Evolutionary conservation across 306 rosid genomes (phyloP), one percentile per base, ranked within the genome.

Genomic region (Glycine soja): DNA sequence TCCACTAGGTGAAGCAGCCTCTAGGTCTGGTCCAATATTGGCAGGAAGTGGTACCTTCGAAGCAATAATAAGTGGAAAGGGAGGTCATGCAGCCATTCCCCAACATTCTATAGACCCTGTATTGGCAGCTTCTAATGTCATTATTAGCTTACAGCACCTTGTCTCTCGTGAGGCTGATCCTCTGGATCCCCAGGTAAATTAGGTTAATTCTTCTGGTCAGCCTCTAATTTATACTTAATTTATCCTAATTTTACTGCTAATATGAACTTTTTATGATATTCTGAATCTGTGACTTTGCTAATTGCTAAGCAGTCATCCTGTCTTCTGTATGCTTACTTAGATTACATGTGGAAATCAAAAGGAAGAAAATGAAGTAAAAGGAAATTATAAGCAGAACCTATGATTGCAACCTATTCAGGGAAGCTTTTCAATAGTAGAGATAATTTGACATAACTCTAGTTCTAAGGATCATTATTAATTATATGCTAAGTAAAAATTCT

Each of bases 131-230:
- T 92, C 98, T 34, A 88, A 89, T 65, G 98, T 92, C 75, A 86
- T 92, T 82, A 86, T 90, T 56, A 92, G 93, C 92, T 87, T 95
- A 79, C 97, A 95, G 56, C 90, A 91, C 73, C 90, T 92, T 61
- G 92, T 95, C 79, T 92, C 97, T 40, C 97, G 97, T 0, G 98
- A 95, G 88, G 97, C 97, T 5, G 91, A 95, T 88, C 98, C 97
- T 71, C 81, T 91, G 8, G 97, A 95, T 61, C 85, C 97, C 13
- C 92, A 90, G 94, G 97, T 82, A 50, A 3, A 16, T 73, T 72
- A 30, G n/a, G 15, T 56, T 16, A 14, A 70, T 24, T 45, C 57
- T 80, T 11, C 58, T 42, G 6, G 43, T 38, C 1, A 38, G 6
- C 43, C 43, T 38, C 43, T 38, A 4, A 38, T 38, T 38, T 38